Conservation (phyloP, 768 basidiomycete genomes). For the Gyrodon lividus region DNA sequence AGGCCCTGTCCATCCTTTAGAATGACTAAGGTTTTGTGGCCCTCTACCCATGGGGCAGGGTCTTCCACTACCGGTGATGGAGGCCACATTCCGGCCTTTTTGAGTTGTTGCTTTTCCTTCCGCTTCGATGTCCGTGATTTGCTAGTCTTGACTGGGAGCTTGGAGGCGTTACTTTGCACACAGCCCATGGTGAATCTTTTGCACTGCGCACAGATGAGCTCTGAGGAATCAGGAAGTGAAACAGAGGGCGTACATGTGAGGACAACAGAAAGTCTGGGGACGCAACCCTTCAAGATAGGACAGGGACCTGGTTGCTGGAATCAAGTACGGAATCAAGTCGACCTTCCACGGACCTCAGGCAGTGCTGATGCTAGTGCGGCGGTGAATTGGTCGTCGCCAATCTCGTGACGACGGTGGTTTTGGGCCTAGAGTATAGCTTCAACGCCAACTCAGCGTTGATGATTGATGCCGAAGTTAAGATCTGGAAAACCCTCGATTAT, state of each 20-base stretch:
- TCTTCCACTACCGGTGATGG: slow-evolving; percentile 9
- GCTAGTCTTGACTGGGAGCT: neutral
- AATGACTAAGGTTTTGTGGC: slow-evolving; percentile 23
- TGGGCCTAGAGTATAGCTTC: neutral
- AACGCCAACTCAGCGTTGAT: no score
- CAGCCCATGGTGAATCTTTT: slow-evolving; percentile 12
- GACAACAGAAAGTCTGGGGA: neutral
- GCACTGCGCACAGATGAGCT: neutral
- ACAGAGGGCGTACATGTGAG: neutral
- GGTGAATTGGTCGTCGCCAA: neutral
- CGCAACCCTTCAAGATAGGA: neutral
- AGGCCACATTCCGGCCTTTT: neutral
- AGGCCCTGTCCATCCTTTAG: slow-evolving; percentile 27
- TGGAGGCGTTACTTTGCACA: slow-evolving; percentile 11
- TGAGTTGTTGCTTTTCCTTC: slow-evolving; percentile 1
- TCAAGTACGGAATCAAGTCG: neutral
- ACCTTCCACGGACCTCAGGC: no score
- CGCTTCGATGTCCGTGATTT: neutral
- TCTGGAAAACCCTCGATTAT: neutral
- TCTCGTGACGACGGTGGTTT: neutral
- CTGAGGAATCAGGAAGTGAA: neutral
- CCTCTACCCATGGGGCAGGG: slow-evolving; percentile 30
- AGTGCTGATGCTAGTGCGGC: neutral
- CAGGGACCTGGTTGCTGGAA: neutral
- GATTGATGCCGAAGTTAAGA: no score